Conservation (phyloP, 768 basidiomycete genomes). For the Lentinula boryana region DNA sequence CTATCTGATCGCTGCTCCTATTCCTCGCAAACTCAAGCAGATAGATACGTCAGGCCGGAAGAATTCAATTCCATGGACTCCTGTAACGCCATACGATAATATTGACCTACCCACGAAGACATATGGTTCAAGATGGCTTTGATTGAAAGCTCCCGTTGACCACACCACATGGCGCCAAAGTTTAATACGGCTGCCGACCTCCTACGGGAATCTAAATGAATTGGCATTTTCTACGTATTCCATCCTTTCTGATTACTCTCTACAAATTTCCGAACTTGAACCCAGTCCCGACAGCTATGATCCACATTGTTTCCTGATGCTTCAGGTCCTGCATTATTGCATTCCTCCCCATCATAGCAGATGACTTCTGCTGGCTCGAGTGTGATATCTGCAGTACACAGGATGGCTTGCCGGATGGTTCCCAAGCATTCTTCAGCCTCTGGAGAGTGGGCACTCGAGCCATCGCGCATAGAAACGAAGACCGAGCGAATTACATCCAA, state of each 20-base stretch:
- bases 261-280: conserved; percentile 9
- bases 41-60: background rate
- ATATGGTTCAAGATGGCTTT: too few species aligned
- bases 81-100: too few species aligned
- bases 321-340: background rate
- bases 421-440: conserved; percentile 11
- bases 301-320: conserved; percentile 7
- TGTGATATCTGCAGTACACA: conserved; percentile 12
- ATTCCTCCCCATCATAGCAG: conserved; percentile 6
- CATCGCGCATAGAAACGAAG: background rate
- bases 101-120: too few species aligned
- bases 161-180: too few species aligned
- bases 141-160: too few species aligned
- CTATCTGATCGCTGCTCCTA: background rate
- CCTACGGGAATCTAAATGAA: background rate
- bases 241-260: conserved; percentile 7
- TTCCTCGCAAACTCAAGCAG: background rate
- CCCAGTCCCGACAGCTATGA: conserved; percentile 10
- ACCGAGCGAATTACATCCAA: background rate
- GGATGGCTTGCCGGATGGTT: conserved; percentile 7
- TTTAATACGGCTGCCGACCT: too few species aligned
- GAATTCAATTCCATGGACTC: too few species aligned
- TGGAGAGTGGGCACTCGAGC: background rate
- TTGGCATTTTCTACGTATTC: background rate
- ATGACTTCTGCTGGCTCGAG: conserved; percentile 5